A percentile compares a stretch with the other conserved stretches of the same genome.
phyloP scores from a whole-genome alignment of 2,329 filamentous ascomycete genomes.

The Pseudovirgaria hyperparasitica region DNA sequence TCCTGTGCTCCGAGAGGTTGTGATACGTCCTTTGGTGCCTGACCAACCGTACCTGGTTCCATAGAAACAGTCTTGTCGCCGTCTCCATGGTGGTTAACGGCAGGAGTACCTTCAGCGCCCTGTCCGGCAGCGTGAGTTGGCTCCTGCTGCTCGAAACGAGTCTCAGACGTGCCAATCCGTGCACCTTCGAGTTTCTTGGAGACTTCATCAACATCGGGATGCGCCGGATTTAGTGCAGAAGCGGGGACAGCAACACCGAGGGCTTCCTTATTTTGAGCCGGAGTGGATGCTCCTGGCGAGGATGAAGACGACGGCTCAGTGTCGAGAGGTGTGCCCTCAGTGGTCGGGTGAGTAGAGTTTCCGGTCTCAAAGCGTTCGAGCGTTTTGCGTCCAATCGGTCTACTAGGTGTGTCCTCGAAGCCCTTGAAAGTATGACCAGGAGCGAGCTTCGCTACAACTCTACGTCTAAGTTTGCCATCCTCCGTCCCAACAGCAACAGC shows the following conservation, averaged over 20 bases:
- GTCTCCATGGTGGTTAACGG: conserved; percentile 27
- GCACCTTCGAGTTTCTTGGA: conserved; percentile 1
- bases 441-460: conserved; percentile 27
- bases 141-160: conserved; percentile 28
- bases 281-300: too few relatives aligned
- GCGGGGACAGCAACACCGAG: too few relatives aligned
- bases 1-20: conserved; percentile 17
- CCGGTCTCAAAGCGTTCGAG: conserved; percentile 18
- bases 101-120: conserved; percentile 30
- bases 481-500: conserved; percentile 33
- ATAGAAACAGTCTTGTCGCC: conserved; percentile 33
- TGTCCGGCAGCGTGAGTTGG: conserved; percentile 32
- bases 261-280: too few relatives aligned
- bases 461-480: conserved; percentile 25
- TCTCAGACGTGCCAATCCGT: conserved; percentile 27
- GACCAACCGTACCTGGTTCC: conserved; percentile 35
- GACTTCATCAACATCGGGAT: neutral
- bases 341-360: conserved; percentile 22
- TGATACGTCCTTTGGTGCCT: conserved; percentile 35
- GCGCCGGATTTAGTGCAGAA: too few relatives aligned
- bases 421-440: conserved; percentile 8
- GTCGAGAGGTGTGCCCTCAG: conserved; percentile 6
- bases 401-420: too few relatives aligned
- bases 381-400: too few relatives aligned
- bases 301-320: too few relatives aligned